Evolutionary conservation across 805 yeast species (phyloP).

Genomic region (Spathaspora hagerdaliae): DNA sequence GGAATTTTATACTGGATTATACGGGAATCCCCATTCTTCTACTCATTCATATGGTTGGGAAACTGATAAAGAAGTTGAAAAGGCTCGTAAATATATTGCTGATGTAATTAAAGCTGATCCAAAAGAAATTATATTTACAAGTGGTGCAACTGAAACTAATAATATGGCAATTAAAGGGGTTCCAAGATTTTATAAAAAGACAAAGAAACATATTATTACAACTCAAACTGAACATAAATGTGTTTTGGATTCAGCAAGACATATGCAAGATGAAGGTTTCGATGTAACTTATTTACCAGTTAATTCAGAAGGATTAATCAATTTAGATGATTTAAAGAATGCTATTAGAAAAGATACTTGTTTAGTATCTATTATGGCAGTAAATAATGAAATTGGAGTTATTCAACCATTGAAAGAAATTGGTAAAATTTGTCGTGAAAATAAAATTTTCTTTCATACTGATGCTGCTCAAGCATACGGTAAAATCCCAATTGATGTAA

Average conservation of each 20-base stretch:
- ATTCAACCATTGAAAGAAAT: slow-evolving; percentile 94
- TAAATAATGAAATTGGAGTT: slow-evolving; percentile 97
- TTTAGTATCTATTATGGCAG: slow-evolving; percentile 92
- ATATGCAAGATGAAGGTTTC: slow-evolving; percentile 93
- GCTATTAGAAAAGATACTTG: slow-evolving; percentile 90
- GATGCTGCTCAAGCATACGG: slow-evolving; percentile 98
- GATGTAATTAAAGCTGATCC: slow-evolving; percentile 87
- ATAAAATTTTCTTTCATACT: slow-evolving; percentile 94
- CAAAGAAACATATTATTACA: slow-evolving; percentile 91
- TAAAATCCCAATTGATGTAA: slow-evolving; percentile 87
- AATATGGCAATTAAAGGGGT: slow-evolving; percentile 96
- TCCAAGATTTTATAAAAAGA: slow-evolving; percentile 83
- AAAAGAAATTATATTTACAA: slow-evolving; percentile 92
- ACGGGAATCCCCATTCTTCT: slow-evolving; percentile 96
- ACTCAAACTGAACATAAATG: slow-evolving; percentile 98
- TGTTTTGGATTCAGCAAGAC: slow-evolving; percentile 94
- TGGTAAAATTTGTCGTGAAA: slow-evolving; percentile 77
- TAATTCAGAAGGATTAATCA: slow-evolving; percentile 70
- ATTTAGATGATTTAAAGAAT: slow-evolving; percentile 69
- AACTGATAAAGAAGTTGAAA: slow-evolving; percentile 86
- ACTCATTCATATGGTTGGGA: slow-evolving; percentile 99
- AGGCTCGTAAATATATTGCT: slow-evolving; percentile 81
- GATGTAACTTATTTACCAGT: slow-evolving; percentile 94
- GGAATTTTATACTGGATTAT: slow-evolving; percentile 82
- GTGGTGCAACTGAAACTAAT: slow-evolving; percentile 97